These are phyloP conservation scores for Prunus salicina DNA, from an alignment of 306 rosid species.

Conservation along the genomic window DNA sequence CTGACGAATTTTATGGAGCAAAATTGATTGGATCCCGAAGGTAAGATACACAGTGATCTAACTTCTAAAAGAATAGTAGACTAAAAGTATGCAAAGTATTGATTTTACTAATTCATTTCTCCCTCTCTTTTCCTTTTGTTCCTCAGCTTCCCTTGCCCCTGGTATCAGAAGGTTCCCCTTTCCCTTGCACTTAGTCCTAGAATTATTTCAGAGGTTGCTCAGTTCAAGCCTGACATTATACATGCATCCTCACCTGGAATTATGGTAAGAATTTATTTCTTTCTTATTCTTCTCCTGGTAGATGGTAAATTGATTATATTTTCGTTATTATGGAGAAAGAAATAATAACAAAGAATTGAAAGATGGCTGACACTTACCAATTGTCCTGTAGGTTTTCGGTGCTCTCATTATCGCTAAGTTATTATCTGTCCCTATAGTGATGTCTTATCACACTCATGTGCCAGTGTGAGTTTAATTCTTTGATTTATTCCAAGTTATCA, in stretches of 20 bases:
- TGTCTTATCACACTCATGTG: conserved; percentile 98
- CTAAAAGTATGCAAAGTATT: neutral
- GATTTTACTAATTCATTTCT: conserved; percentile 9
- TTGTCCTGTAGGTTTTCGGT: conserved; percentile 77
- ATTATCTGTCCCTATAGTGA: conserved; percentile 81
- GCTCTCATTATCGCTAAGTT: conserved; percentile 90
- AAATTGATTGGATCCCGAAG: conserved; percentile 85
- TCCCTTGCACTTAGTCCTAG: conserved; percentile 98
- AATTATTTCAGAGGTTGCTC: conserved; percentile 94
- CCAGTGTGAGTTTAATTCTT: conserved; percentile 73
- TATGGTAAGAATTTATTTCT: conserved; percentile 51
- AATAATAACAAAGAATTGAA: neutral
- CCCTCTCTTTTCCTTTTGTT: neutral
- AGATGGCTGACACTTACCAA: conserved; percentile 15
- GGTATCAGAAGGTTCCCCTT: conserved; percentile 95
- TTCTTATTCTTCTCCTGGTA: conserved; percentile 2
- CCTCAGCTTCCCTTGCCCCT: conserved; percentile 87
- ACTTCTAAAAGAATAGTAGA: neutral
- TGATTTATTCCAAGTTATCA: conserved; percentile 14
- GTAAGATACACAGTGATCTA: conserved; percentile 30
- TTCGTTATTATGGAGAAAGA: neutral
- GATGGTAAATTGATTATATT: conserved; percentile 12
- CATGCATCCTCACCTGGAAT: conserved; percentile 99
- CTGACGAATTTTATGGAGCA: conserved; percentile 89
- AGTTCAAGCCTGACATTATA: conserved; percentile 95